Evolutionary conservation across 106 monocot genomes (phyloP).

Genomic region (Chionographis japonica): DNA sequence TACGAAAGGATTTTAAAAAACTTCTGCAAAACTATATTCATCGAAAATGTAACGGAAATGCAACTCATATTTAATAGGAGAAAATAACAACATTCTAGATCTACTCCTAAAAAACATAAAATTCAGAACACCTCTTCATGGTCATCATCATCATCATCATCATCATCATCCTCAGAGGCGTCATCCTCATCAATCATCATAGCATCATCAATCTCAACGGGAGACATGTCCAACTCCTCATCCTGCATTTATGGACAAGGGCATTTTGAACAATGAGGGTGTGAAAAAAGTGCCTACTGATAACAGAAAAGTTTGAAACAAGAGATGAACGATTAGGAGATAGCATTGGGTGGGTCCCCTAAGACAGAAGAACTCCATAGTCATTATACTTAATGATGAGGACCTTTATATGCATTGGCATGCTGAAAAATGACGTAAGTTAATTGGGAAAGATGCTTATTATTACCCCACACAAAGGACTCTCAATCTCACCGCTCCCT

Average conservation of each 20-base stretch:
- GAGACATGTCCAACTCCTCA: conserved; percentile 79
- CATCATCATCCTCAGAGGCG: conserved; percentile 83
- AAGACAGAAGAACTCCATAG: too few relatives aligned
- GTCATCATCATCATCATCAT: conserved; percentile 26
- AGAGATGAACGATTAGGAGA: too few relatives aligned
- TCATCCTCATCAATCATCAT: conserved; percentile 96
- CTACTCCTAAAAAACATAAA: background rate
- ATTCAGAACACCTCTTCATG: conserved; percentile 58
- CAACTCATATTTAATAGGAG: background rate
- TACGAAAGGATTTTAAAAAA: too few relatives aligned
- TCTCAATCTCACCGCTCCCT: too few relatives aligned
- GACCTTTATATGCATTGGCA: too few relatives aligned
- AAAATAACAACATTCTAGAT: background rate
- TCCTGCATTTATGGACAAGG: conserved; percentile 38
- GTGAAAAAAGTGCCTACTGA: background rate
- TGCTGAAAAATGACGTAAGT: too few relatives aligned
- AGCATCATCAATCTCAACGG: conserved; percentile 81
- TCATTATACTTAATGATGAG: too few relatives aligned
- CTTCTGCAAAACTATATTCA: conserved; percentile 4
- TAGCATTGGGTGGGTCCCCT: too few relatives aligned
- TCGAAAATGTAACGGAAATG: too few relatives aligned
- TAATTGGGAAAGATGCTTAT: too few relatives aligned
- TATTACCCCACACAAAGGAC: too few relatives aligned
- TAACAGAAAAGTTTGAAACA: background rate
- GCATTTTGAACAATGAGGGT: background rate